Conservation (phyloP, 768 basidiomycete species). For the Boletus eberwhitei region DNA sequence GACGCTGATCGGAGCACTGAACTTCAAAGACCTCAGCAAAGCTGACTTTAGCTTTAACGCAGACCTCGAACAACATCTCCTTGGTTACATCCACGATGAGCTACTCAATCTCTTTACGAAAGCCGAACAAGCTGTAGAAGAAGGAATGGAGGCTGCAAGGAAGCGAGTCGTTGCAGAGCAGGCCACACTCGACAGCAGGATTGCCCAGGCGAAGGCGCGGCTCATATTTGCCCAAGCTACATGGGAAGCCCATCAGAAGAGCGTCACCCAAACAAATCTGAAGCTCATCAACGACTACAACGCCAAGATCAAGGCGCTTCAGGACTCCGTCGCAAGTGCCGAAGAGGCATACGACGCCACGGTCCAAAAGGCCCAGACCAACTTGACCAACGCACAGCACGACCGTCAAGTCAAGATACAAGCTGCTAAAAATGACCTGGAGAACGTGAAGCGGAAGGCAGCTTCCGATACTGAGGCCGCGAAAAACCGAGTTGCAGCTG, state of each 20-base stretch:
- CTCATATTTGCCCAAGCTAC: not conserved
- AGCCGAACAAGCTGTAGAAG: not conserved
- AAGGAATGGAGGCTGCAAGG: constrained; percentile 1
- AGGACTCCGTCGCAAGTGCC: not conserved
- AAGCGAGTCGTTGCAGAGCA: not conserved
- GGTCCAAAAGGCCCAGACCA: not conserved
- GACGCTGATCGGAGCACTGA: constrained; percentile 2
- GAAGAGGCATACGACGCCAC: not conserved
- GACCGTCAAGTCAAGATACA: constrained; percentile 1
- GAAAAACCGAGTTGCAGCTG: not conserved
- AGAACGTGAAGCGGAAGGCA: not conserved
- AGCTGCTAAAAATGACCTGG: not conserved
- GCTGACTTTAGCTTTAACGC: constrained; percentile 3
- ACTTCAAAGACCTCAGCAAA: constrained; percentile 4
- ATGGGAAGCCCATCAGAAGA: constrained; percentile 1
- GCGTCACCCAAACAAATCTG: not conserved
- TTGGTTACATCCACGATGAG: constrained; percentile 7
- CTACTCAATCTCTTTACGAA: not conserved
- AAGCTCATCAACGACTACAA: not conserved
- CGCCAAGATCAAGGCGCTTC: not conserved
- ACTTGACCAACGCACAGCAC: not conserved
- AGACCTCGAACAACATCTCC: constrained; percentile 6
- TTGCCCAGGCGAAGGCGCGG: not conserved
- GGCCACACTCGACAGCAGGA: not conserved
- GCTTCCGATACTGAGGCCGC: not conserved